Conservation (phyloP, 169 alveolate genomes). For the Amoebophrya sp. region DNA sequence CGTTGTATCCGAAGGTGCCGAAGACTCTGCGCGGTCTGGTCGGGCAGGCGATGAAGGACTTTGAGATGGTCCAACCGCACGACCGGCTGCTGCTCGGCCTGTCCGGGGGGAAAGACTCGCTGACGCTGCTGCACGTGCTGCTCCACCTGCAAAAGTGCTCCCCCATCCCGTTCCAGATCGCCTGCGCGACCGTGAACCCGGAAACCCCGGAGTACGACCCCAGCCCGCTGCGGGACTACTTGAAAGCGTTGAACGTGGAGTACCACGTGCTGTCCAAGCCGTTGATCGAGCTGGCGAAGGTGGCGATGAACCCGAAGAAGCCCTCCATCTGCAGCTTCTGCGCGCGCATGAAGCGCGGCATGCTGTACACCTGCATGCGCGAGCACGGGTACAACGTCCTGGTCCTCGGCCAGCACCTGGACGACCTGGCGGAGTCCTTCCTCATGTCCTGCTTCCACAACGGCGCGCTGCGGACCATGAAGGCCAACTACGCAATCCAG, state of each 20-base stretch:
- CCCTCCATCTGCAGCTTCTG: slow-evolving; percentile 79
- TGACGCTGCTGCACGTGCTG: slow-evolving; percentile 73
- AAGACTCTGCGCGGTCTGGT: slow-evolving; percentile 60
- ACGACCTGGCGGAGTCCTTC: slow-evolving; percentile 85
- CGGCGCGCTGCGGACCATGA: slow-evolving; percentile 67
- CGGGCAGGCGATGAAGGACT: slow-evolving; percentile 73
- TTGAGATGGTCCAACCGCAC: slow-evolving; percentile 77
- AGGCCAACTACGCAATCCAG: not conserved
- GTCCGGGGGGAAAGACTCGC: slow-evolving; percentile 87
- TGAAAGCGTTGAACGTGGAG: slow-evolving; percentile 61
- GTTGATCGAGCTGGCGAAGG: slow-evolving; percentile 73
- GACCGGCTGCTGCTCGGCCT: slow-evolving; percentile 78
- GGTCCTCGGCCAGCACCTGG: slow-evolving; percentile 87
- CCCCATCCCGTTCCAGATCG: slow-evolving; percentile 69
- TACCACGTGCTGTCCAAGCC: slow-evolving; percentile 77
- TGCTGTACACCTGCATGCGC: slow-evolving; percentile 80
- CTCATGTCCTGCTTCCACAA: slow-evolving; percentile 79
- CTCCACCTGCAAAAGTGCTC: slow-evolving; percentile 58
- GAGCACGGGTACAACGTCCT: slow-evolving; percentile 78
- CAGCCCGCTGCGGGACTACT: slow-evolving; percentile 64
- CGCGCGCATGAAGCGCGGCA: slow-evolving; percentile 86
- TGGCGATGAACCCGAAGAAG: slow-evolving; percentile 57
- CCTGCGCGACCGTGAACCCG: slow-evolving; percentile 88
- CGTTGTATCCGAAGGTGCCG: slow-evolving; percentile 38
- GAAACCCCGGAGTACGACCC: slow-evolving; percentile 81